These are phyloP conservation scores for Beauveria rudraprayagi DNA, from an alignment of 2,329 filamentous ascomycete species.

Conservation along the genomic window DNA sequence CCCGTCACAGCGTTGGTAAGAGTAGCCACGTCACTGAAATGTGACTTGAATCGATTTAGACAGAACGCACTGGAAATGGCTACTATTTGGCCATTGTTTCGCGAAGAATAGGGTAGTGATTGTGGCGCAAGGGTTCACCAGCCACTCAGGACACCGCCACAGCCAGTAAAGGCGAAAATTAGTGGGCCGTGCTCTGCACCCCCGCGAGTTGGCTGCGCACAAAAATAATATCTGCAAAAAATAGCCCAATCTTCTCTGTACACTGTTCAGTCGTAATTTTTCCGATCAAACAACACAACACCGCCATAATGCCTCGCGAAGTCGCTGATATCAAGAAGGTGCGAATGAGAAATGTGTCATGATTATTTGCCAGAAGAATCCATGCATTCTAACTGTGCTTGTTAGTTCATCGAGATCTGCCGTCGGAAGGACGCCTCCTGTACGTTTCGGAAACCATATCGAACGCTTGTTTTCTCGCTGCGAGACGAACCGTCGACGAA, in stretches of 20 bases:
- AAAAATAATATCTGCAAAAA: conserved; percentile 26
- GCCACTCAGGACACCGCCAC: not conserved
- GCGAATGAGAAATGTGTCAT: conserved; percentile 17
- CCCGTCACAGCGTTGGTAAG: no score
- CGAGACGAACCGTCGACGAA: not conserved
- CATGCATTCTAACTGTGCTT: conserved; percentile 19
- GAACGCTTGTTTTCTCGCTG: not conserved
- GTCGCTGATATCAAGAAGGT: conserved; percentile 94
- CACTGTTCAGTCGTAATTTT: conserved; percentile 20
- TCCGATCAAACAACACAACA: conserved; percentile 50
- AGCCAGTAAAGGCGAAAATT: not conserved
- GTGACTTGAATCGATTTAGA: no score
- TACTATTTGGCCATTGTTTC: no score
- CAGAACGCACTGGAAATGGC: not conserved
- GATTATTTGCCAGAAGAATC: not conserved
- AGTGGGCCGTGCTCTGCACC: conserved; percentile 21
- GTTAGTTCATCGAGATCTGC: conserved; percentile 99
- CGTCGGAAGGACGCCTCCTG: conserved; percentile 98
- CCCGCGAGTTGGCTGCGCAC: conserved; percentile 24
- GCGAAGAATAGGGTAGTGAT: not conserved
- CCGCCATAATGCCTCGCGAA: conserved; percentile 93
- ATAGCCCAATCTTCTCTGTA: conserved; percentile 21
- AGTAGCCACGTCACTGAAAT: no score
- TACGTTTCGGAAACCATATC: conserved; percentile 49
- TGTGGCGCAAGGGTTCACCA: not conserved